A percentile compares a stretch with the other conserved stretches of the same genome.
phyloP scores from a whole-genome alignment of 1,284 basidiomycete species.

The Moniliophthora roreri region DNA sequence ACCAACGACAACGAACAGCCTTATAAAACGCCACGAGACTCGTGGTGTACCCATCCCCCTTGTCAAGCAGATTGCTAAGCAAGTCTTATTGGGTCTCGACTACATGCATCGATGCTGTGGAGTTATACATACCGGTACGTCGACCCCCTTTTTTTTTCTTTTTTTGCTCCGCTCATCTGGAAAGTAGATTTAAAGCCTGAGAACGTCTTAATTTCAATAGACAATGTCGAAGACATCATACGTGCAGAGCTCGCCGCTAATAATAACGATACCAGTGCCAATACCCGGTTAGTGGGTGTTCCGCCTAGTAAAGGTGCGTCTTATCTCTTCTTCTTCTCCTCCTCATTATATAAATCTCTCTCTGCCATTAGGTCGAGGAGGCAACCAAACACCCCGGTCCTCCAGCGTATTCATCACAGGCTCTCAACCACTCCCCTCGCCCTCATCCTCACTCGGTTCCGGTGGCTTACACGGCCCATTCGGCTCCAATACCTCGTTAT shows the following conservation, averaged over 20 bases:
- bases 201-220: conserved; percentile 97
- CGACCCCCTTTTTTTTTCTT: conserved; percentile 18
- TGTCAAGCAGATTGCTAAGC: conserved; percentile 96
- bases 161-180: conserved; percentile 12
- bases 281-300: too few relatives aligned
- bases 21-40: conserved; percentile 84
- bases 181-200: conserved; percentile 96
- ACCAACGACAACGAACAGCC: background rate
- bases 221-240: conserved; percentile 95
- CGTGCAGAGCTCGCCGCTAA: conserved; percentile 75
- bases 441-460: conserved; percentile 71
- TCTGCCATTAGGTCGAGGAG: conserved; percentile 69
- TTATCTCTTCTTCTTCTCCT: background rate
- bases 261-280: too few relatives aligned
- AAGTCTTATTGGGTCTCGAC: conserved; percentile 92
- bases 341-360: background rate
- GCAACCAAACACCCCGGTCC: conserved; percentile 93
- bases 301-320: too few relatives aligned
- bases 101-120: conserved; percentile 98
- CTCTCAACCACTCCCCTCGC: conserved; percentile 87
- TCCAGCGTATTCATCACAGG: conserved; percentile 92
- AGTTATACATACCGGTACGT: conserved; percentile 84
- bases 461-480: conserved; percentile 31
- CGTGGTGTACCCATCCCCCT: conserved; percentile 94
- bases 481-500: too few relatives aligned